Conservation (phyloP, 2,329 filamentous ascomycete genomes). For the Fusarium scirpi region DNA sequence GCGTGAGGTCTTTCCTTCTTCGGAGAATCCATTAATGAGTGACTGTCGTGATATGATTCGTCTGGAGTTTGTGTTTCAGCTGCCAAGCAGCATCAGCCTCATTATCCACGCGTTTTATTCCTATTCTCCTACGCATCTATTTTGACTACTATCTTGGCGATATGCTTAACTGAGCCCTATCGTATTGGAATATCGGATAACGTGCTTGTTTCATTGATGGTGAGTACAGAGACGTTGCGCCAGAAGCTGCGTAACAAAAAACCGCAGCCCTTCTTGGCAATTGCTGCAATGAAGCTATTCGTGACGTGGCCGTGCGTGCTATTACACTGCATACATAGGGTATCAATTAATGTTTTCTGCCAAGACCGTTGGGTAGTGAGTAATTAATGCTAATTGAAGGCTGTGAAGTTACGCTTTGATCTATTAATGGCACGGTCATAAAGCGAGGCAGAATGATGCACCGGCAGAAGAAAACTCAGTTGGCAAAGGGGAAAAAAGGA, state of each 20-base stretch:
- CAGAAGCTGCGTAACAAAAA: slow-evolving; percentile 12
- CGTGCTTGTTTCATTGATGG: slow-evolving; percentile 2
- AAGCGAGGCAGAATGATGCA: not conserved
- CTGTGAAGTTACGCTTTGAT: not conserved
- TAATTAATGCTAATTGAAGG: not conserved
- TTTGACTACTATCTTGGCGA: slow-evolving; percentile 18
- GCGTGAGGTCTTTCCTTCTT: slow-evolving; percentile 34
- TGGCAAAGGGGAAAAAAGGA: not conserved
- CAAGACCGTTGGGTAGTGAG: not conserved
- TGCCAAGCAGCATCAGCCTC: slow-evolving; percentile 37
- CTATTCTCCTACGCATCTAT: not conserved
- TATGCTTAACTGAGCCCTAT: slow-evolving; percentile 18
- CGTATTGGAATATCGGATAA: slow-evolving; percentile 8
- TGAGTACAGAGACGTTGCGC: not conserved
- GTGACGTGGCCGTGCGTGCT: slow-evolving; percentile 14
- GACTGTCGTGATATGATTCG: slow-evolving; percentile 7
- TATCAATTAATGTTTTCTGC: not conserved
- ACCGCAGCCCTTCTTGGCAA: slow-evolving; percentile 5
- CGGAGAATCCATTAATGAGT: not conserved
- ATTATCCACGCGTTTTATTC: slow-evolving; percentile 32
- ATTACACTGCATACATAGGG: not conserved
- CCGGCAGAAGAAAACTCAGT: not conserved
- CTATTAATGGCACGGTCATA: not conserved
- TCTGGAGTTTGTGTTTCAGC: slow-evolving; percentile 1
- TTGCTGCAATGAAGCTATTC: not conserved